Conservation (phyloP, 1,139 yeast species). For the Magnusiomyces sp. region DNA sequence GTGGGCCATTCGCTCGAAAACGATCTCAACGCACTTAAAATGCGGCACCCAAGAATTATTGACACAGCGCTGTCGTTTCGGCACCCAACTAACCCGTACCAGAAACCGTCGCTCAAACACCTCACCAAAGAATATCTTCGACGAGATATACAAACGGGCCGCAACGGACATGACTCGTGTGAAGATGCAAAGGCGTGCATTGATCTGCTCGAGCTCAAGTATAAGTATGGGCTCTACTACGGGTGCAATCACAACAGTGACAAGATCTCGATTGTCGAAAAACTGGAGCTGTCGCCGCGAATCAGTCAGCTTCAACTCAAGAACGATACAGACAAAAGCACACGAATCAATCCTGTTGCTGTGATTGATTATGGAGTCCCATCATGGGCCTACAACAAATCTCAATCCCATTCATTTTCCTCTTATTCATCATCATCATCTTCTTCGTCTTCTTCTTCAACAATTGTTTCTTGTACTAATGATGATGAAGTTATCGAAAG, state of each 20-base stretch:
- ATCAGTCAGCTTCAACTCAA: constrained; percentile 6
- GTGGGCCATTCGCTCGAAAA: constrained; percentile 93
- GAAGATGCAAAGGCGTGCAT: constrained; percentile 82
- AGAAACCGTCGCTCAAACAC: constrained; percentile 67
- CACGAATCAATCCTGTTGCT: background rate
- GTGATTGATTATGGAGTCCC: constrained; percentile 33
- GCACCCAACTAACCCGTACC: constrained; percentile 65
- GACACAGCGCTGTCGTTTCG: constrained; percentile 83
- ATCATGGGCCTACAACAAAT: constrained; percentile 22
- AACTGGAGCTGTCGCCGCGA: constrained; percentile 10
- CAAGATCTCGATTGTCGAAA: constrained; percentile 19
- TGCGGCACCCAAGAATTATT: constrained; percentile 62
- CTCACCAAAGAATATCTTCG: constrained; percentile 49
- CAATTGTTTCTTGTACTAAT: constrained; percentile 38
- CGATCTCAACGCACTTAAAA: constrained; percentile 73
- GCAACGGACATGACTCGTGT: constrained; percentile 71
- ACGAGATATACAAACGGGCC: constrained; percentile 53
- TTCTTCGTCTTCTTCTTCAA: constrained; percentile 27
- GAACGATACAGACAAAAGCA: constrained; percentile 22
- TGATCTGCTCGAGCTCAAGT: constrained; percentile 62
- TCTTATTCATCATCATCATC: too few relatives aligned
- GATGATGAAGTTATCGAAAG: constrained; percentile 52
- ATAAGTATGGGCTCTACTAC: constrained; percentile 54
- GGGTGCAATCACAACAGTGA: constrained; percentile 37
- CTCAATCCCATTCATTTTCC: too few relatives aligned